Conservation (phyloP, 2,329 filamentous ascomycete species). For the Cordyceps pruinosa region DNA sequence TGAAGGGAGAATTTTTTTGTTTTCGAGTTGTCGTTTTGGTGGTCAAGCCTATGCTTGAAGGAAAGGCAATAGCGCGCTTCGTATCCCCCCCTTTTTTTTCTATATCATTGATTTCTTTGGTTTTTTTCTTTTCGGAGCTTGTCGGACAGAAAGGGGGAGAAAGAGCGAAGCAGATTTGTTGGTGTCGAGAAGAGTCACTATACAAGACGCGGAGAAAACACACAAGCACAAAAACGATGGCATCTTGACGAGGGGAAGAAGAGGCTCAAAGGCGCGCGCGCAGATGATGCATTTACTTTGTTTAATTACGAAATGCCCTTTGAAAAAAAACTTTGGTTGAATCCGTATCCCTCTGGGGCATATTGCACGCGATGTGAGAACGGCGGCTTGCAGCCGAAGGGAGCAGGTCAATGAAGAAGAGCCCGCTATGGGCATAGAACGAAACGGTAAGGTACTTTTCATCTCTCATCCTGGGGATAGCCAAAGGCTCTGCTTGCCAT, state of each 20-base stretch:
- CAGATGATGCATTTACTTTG: conserved; percentile 15
- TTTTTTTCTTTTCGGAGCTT: background rate
- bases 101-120: conserved; percentile 1
- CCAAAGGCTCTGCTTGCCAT: too few relatives aligned
- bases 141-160: background rate
- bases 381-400: too few relatives aligned
- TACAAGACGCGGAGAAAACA: background rate
- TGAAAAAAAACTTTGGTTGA: background rate
- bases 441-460: too few relatives aligned
- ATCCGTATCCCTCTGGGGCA: background rate
- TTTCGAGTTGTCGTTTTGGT: background rate
- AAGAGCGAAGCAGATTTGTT: too few relatives aligned
- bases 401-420: too few relatives aligned
- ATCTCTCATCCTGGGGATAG: too few relatives aligned
- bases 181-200: background rate
- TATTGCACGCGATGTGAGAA: background rate
- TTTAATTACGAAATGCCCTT: conserved; percentile 7
- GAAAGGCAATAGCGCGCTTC: conserved; percentile 3
- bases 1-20: conserved; percentile 4
- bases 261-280: background rate
- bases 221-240: background rate
- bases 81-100: conserved; percentile 8
- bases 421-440: too few relatives aligned
- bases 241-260: conserved; percentile 5
- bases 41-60: background rate